phyloP scores from a whole-genome alignment of 441 rosid genomes.

The Euphorbia corollata region DNA sequence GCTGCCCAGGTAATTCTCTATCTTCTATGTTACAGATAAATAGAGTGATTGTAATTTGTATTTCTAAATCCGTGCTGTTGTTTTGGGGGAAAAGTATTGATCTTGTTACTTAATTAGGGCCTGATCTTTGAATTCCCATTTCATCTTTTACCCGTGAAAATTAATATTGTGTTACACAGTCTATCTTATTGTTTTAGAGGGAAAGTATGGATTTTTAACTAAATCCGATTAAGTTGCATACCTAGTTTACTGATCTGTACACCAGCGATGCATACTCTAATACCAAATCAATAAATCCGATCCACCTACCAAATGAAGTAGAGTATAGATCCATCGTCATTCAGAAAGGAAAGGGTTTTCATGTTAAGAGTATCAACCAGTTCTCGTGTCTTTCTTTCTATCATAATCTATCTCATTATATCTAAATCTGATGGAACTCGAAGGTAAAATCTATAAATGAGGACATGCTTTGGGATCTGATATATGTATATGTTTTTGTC shows the following conservation, averaged over 20 bases:
- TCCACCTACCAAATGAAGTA: neutral
- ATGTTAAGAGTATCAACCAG: neutral
- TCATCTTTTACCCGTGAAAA: neutral
- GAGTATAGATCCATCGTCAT: neutral
- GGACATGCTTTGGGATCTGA: conserved; percentile 3
- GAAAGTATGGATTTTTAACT: neutral
- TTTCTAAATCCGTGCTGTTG: neutral
- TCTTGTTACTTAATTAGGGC: neutral
- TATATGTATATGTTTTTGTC: neutral
- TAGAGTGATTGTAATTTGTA: neutral
- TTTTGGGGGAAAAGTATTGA: neutral
- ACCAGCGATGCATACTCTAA: neutral
- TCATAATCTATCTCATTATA: neutral
- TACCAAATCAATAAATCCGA: neutral
- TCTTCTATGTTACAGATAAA: neutral
- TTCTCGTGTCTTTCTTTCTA: too few species aligned
- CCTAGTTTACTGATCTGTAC: neutral
- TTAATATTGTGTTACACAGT: neutral
- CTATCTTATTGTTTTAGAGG: neutral
- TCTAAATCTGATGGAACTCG: neutral
- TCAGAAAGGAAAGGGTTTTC: neutral
- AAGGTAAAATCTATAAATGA: neutral
- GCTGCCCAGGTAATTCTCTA: conserved; percentile 51
- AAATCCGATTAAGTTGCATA: too few species aligned
- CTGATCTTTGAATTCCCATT: neutral